These are phyloP conservation scores for Xylariales sp. DNA, from an alignment of 2,329 filamentous ascomycete genomes.

Conservation along the genomic window DNA sequence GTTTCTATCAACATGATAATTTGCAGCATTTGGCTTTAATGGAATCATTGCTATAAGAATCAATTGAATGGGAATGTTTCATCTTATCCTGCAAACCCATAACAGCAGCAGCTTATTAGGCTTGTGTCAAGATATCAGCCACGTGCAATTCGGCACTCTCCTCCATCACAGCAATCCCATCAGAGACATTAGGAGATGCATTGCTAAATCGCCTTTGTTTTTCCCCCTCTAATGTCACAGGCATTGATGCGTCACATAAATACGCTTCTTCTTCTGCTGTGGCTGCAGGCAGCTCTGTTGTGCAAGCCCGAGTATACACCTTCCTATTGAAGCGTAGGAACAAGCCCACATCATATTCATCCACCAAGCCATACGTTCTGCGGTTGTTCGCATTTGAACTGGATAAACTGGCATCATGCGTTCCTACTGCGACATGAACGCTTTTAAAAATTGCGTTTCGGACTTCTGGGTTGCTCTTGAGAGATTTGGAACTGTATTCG, in stretches of 20 bases:
- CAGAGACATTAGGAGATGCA: constrained; percentile 40
- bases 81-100: too few species aligned
- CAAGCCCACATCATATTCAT: constrained; percentile 13
- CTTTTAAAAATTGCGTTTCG: background rate
- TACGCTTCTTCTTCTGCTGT: constrained; percentile 9
- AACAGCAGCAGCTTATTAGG: too few species aligned
- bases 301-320: constrained; percentile 1
- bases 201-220: constrained; percentile 27
- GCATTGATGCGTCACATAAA: too few species aligned
- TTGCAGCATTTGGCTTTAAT: too few species aligned
- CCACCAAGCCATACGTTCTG: constrained; percentile 5
- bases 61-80: too few species aligned
- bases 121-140: constrained; percentile 36
- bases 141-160: constrained; percentile 46
- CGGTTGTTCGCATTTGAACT: too few species aligned
- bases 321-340: background rate
- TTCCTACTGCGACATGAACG: background rate
- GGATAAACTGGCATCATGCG: background rate
- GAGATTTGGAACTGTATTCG: background rate
- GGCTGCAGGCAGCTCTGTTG: constrained; percentile 5
- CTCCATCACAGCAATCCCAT: constrained; percentile 52
- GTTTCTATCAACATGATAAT: too few species aligned
- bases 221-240: constrained; percentile 25
- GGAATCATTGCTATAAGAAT: too few species aligned
- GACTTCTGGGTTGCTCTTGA: background rate